A percentile compares a stretch with the other conserved stretches of the same genome.
Conservation (phyloP, 2,329 filamentous ascomycete genomes). For the Fusarium pseudoanthophilum region DNA sequence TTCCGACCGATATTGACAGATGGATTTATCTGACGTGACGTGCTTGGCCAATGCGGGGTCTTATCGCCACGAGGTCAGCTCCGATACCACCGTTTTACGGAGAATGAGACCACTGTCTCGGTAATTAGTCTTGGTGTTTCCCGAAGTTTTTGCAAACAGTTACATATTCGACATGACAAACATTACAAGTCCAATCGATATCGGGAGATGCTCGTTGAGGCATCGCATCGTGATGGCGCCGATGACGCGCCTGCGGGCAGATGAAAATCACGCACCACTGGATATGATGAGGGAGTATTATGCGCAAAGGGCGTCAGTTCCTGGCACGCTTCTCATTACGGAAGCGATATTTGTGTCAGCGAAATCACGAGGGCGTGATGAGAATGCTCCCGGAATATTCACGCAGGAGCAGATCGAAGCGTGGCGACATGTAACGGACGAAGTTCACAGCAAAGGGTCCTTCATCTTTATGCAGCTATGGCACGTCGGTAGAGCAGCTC, state of each 20-base stretch:
- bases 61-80: not conserved
- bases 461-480: constrained; percentile 27
- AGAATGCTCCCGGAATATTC: constrained; percentile 15
- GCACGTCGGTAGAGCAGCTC: constrained; percentile 18
- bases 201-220: constrained; percentile 7
- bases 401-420: not conserved
- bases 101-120: not conserved
- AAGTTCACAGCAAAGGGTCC: constrained; percentile 13
- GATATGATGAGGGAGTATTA: constrained; percentile 27
- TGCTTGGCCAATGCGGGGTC: constrained; percentile 22
- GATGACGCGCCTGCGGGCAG: constrained; percentile 13
- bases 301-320: constrained; percentile 18
- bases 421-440: constrained; percentile 1
- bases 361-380: constrained; percentile 2
- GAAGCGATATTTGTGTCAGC: constrained; percentile 16
- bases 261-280: constrained; percentile 7
- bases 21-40: constrained; percentile 4
- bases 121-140: not conserved
- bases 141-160: not conserved
- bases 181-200: constrained; percentile 2
- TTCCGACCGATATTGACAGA: constrained; percentile 15
- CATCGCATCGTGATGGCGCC: constrained; percentile 27
- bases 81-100: not conserved
- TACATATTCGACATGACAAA: not conserved
- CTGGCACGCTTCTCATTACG: constrained; percentile 22